Evolutionary conservation across 768 basidiomycete species (phyloP).

Genomic region (Podaxis sp.): DNA sequence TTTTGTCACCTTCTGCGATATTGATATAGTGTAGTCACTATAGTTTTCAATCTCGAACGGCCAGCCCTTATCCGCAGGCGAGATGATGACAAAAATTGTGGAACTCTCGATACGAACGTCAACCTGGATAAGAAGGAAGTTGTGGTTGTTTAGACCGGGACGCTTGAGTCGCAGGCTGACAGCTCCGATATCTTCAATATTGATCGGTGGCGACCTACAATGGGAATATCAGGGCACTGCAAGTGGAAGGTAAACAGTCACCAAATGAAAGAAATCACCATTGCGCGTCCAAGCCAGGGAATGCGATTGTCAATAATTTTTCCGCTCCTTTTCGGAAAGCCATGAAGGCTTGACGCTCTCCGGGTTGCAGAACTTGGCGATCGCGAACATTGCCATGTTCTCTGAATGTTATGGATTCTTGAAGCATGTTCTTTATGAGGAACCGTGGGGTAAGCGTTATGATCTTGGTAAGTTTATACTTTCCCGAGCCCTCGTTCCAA

Average conservation of each 20-base stretch:
- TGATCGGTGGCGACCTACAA: slow-evolving; percentile 87
- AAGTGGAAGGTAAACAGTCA: neutral
- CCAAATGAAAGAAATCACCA: slow-evolving; percentile 52
- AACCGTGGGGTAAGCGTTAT: slow-evolving; percentile 91
- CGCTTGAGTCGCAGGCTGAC: slow-evolving; percentile 70
- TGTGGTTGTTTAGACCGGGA: slow-evolving; percentile 32
- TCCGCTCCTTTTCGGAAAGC: slow-evolving; percentile 65
- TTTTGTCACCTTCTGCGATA: slow-evolving; percentile 70
- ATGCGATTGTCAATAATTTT: slow-evolving; percentile 80
- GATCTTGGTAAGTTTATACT: slow-evolving; percentile 95
- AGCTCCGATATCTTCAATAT: slow-evolving; percentile 86
- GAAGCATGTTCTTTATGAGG: slow-evolving; percentile 80
- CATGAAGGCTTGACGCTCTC: slow-evolving; percentile 67
- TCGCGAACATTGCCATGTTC: slow-evolving; percentile 76
- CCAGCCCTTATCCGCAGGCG: slow-evolving; percentile 70
- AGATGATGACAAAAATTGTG: slow-evolving; percentile 83
- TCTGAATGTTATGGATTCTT: slow-evolving; percentile 71
- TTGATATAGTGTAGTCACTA: slow-evolving; percentile 64
- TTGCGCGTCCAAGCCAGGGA: slow-evolving; percentile 78
- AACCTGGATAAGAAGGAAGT: slow-evolving; percentile 59
- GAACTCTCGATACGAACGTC: slow-evolving; percentile 85
- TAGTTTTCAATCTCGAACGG: slow-evolving; percentile 91
- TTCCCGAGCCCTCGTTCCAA: slow-evolving; percentile 92
- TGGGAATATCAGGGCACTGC: slow-evolving; percentile 9
- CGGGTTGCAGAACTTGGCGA: slow-evolving; percentile 60